Conservation (phyloP, 495 filamentous ascomycete genomes). For the Xylaria nigripes region DNA sequence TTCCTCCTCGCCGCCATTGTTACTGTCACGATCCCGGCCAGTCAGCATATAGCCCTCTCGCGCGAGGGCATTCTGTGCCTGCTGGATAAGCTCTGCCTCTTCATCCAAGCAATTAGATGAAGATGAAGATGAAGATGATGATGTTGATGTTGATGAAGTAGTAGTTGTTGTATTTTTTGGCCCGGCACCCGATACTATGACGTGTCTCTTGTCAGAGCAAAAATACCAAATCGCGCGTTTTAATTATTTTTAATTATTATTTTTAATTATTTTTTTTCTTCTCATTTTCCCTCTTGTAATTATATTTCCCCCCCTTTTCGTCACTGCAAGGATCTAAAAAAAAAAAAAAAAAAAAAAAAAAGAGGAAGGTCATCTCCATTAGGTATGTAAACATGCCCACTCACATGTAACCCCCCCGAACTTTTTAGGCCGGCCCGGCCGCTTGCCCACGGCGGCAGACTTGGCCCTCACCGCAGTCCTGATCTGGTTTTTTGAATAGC, state of each 20-base stretch:
- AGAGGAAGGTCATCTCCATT: neutral
- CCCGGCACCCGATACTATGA: neutral
- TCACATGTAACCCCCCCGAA: constrained; percentile 1
- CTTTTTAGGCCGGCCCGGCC: constrained; percentile 19
- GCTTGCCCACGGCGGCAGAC: constrained; percentile 14
- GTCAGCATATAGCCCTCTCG: neutral
- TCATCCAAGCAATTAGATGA: neutral
- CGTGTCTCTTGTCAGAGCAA: neutral
- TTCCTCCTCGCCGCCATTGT: neutral
- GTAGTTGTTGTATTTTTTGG: too few species aligned
- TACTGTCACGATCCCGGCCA: neutral
- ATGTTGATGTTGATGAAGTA: too few species aligned
- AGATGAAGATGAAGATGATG: too few species aligned
- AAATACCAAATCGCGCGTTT: too few species aligned
- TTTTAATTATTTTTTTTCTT: neutral
- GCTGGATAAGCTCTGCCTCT: constrained; percentile 9
- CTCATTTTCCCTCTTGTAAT: neutral
- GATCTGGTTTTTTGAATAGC: constrained; percentile 23
- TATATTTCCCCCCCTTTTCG: too few species aligned
- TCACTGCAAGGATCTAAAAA: too few species aligned
- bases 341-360: neutral
- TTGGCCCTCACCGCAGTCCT: constrained; percentile 20
- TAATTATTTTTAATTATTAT: neutral
- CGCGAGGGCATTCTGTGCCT: neutral
- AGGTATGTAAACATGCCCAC: neutral